Percentiles rank a stretch among this genome's conserved stretches.
Evolutionary conservation across 2,329 filamentous ascomycete species (phyloP).

Genomic region (Ophidiomyces ophidiicola): DNA sequence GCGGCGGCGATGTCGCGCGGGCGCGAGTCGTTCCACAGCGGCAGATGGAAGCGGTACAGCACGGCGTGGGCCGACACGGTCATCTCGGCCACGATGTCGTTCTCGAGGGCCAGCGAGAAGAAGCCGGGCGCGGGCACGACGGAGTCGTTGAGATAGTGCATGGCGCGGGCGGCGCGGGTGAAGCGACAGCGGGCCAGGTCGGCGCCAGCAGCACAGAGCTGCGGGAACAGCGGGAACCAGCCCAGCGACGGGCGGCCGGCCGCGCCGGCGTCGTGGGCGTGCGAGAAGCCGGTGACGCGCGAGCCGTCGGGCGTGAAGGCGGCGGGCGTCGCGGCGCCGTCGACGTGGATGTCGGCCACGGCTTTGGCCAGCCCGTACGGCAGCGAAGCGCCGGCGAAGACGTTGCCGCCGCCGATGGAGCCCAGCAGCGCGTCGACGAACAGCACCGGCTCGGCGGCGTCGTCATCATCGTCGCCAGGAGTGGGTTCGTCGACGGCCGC

Average conservation of each 20-base stretch:
- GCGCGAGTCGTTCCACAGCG: slow-evolving; percentile 17
- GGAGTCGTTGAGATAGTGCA: slow-evolving; percentile 38
- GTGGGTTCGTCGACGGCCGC: not conserved
- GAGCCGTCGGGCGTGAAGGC: slow-evolving; percentile 44
- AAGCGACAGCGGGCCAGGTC: slow-evolving; percentile 52
- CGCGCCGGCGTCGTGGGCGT: slow-evolving; percentile 44
- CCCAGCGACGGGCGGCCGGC: slow-evolving; percentile 51
- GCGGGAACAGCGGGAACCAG: slow-evolving; percentile 62
- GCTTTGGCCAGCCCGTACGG: slow-evolving; percentile 47
- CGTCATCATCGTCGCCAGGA: no score
- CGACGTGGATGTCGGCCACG: slow-evolving; percentile 40
- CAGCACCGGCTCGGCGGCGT: slow-evolving; percentile 35
- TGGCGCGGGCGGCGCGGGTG: slow-evolving; percentile 41
- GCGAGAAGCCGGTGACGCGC: slow-evolving; percentile 41
- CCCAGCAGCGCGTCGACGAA: slow-evolving; percentile 45
- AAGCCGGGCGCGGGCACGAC: slow-evolving; percentile 52
- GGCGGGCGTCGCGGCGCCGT: slow-evolving; percentile 43
- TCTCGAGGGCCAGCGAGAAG: slow-evolving; percentile 49
- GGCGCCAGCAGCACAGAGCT: slow-evolving; percentile 50
- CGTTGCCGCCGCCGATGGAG: slow-evolving; percentile 43
- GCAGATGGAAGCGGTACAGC: slow-evolving; percentile 55
- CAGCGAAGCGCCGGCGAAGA: slow-evolving; percentile 45
- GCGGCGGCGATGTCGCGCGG: not conserved
- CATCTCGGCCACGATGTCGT: slow-evolving; percentile 52
- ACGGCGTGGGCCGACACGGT: slow-evolving; percentile 54